Conservation (phyloP, 106 monocot genomes). For the Gastrodia elata region DNA sequence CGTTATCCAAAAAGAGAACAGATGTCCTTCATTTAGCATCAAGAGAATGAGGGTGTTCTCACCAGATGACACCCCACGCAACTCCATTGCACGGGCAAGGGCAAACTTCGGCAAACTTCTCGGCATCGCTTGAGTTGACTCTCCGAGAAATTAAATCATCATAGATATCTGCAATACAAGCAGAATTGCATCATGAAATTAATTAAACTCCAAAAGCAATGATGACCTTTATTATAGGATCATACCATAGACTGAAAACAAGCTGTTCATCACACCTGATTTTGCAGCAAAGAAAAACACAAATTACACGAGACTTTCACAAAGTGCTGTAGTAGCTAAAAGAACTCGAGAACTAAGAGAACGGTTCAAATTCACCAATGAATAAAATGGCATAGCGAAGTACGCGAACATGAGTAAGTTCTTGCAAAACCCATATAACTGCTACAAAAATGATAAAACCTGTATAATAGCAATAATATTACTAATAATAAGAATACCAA, state of each 20-base stretch:
- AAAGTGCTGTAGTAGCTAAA: neutral
- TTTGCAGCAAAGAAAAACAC: conserved; percentile 3
- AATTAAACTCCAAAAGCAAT: neutral
- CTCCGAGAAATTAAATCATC: conserved; percentile 75
- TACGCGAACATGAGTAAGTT: conserved; percentile 49
- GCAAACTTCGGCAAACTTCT: conserved; percentile 71
- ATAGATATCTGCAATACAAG: conserved; percentile 48
- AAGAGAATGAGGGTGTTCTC: no score
- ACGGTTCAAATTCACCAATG: conserved; percentile 30
- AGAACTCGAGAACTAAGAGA: no score
- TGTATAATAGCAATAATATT: conserved; percentile 19
- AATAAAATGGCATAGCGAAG: conserved; percentile 76
- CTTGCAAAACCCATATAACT: conserved; percentile 81
- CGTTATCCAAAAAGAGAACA: neutral
- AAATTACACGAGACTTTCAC: neutral
- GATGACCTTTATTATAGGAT: neutral
- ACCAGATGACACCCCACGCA: conserved; percentile 70
- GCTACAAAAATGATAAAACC: conserved; percentile 87
- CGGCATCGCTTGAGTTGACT: conserved; percentile 68
- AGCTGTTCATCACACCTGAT: conserved; percentile 80
- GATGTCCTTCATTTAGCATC: no score
- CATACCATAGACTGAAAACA: conserved; percentile 81
- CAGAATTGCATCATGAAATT: neutral
- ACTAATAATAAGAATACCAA: conserved; percentile 3
- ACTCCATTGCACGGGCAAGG: conserved; percentile 64